Conservation (phyloP, 345 rosid genomes). For the Cardamine resedifolia region DNA sequence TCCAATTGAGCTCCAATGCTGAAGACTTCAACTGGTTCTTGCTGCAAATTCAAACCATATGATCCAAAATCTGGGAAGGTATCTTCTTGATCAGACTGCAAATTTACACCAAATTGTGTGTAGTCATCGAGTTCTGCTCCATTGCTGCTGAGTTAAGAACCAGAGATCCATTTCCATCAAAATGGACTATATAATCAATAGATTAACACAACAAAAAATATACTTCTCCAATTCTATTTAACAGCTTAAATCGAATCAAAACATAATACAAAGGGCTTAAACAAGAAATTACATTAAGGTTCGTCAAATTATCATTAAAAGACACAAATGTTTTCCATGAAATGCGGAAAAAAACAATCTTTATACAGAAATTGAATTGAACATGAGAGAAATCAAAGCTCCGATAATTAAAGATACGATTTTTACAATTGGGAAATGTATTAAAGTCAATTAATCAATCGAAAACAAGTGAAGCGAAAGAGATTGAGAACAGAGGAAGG, state of each 20-base stretch:
- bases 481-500: neutral
- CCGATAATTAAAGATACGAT: neutral
- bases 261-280: neutral
- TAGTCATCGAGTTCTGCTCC: constrained; percentile 37
- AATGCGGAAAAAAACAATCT: neutral
- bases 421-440: neutral
- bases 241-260: constrained; percentile 8
- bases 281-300: constrained; percentile 14
- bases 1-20: constrained; percentile 25
- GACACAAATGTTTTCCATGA: neutral
- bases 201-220: neutral
- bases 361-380: constrained; percentile 2
- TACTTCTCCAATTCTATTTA: neutral
- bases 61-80: constrained; percentile 29
- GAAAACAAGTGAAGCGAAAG: neutral
- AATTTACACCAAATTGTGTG: constrained; percentile 30
- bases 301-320: constrained; percentile 14
- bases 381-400: neutral
- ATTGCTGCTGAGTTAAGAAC: constrained; percentile 15
- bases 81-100: constrained; percentile 24
- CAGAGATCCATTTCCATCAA: constrained; percentile 18
- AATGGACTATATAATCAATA: neutral
- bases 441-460: neutral
- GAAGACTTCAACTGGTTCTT: constrained; percentile 6
- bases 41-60: constrained; percentile 26